Base-by-base conservation (phyloP, 2,329 filamentous ascomycete species). In the Fusarium subtropicale region DNA sequence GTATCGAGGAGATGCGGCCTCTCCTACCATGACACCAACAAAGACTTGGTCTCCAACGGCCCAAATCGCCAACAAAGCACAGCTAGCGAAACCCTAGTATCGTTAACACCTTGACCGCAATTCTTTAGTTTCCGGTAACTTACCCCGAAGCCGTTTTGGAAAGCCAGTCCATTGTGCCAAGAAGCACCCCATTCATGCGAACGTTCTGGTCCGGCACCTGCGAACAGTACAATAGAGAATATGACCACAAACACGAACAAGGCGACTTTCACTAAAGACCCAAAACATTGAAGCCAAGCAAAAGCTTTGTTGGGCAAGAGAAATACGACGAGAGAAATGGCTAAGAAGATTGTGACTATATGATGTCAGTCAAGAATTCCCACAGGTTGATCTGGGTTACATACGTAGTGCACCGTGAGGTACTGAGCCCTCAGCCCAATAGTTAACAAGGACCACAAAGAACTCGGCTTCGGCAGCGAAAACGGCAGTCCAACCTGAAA, bases 1-100 rank as follows among this genome's bases (percentile, higher is more conserved):
- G 22, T 57, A 59, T 15, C 70, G 57, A 1, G 70, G 70, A 16
- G 56, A 61, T 41, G 70, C 41, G 1, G 69, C 69, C 36, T 72
- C 70, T 2, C 70, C 70, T 8, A 61, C 69, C 66, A 72, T 72
- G 33, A 72, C 64, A n/a, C 70, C 70, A 36, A 72, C 71, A 5
- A 72, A 72, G 9, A 72, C 69, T 38, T 72, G 70, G 4, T 72
- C 70, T 0, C 70, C 70, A 2, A 72, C 69, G 1, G 70, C 70
- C 69, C 70, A 72, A 12, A 56, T 66, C 3, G 71, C 69, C 3
- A 72, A 33, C 8, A 72, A 48, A 3, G 67, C 61, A n/a, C 53
- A 64, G 24, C 57, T 72, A 1, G 71, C 71, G 5, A 72, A 72
- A 10, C 69, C 69, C 69, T 72, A 1, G 26, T 3, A 3, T 6